Conservation (phyloP, 2,329 filamentous ascomycete genomes). For the Penicillium sp. region DNA sequence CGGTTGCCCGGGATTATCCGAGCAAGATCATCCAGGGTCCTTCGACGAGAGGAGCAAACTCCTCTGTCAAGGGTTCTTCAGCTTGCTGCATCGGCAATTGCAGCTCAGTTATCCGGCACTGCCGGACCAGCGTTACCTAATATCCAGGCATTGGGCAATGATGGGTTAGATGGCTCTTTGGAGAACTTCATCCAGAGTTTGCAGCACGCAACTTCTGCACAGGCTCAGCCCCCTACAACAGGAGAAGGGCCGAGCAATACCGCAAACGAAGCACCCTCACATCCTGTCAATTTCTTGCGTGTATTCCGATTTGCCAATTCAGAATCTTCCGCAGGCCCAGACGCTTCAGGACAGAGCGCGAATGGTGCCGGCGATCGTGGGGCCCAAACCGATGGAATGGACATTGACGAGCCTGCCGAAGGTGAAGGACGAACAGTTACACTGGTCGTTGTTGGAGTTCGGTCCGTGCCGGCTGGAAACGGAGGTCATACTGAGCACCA, state of each 20-base stretch:
- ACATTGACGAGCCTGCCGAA: conserved; percentile 41
- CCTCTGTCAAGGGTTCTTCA: conserved; percentile 61
- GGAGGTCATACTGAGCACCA: conserved; percentile 46
- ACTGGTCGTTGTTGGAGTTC: conserved; percentile 67
- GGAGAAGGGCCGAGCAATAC: conserved; percentile 37
- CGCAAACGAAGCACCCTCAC: conserved; percentile 43
- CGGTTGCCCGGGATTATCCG: conserved; percentile 46
- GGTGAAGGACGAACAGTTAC: conserved; percentile 61
- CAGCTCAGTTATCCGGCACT: conserved; percentile 62
- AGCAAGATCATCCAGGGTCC: conserved; percentile 52
- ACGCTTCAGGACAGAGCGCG: conserved; percentile 22
- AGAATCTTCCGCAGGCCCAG: conserved; percentile 30
- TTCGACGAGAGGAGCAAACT: conserved; percentile 59
- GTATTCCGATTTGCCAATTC: conserved; percentile 66
- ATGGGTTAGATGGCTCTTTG: conserved; percentile 60
- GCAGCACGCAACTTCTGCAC: conserved; percentile 59
- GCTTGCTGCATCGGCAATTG: conserved; percentile 62
- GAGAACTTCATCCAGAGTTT: conserved; percentile 62
- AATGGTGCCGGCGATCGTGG: conserved; percentile 25
- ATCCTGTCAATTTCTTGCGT: conserved; percentile 64
- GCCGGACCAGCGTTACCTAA: conserved; percentile 55
- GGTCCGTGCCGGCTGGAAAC: conserved; percentile 59
- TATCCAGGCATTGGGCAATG: conserved; percentile 53
- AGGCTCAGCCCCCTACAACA: conserved; percentile 42
- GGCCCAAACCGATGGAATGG: conserved; percentile 34